Evolutionary conservation across 2,329 filamentous ascomycete genomes (phyloP).

Genomic region (Colletotrichum sp.): DNA sequence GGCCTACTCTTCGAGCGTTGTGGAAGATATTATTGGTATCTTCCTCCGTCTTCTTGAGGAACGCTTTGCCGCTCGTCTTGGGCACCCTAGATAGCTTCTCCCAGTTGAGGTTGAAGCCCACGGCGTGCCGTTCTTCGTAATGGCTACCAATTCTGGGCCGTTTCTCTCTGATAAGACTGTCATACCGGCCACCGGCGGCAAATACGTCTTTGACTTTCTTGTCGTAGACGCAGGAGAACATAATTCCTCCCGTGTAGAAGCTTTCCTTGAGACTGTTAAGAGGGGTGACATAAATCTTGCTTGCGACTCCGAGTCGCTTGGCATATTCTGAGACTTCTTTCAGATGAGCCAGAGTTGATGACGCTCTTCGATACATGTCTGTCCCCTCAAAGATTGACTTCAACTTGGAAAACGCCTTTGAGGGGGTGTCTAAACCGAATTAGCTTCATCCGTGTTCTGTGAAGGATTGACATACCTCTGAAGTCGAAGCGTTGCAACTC

Average conservation of each 20-base stretch:
- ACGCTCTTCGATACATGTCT: conserved; percentile 75
- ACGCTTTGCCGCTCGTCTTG: conserved; percentile 59
- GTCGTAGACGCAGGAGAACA: conserved; percentile 92
- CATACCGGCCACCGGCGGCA: conserved; percentile 92
- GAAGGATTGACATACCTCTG: conserved; percentile 57
- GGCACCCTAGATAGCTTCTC: conserved; percentile 77
- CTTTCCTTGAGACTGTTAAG: conserved; percentile 89
- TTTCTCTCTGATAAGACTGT: conserved; percentile 85
- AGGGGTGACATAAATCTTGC: conserved; percentile 84
- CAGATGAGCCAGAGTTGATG: conserved; percentile 79
- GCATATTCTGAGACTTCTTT: conserved; percentile 79
- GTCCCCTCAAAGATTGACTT: conserved; percentile 66
- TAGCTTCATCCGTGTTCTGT: background rate
- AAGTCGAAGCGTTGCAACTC: conserved; percentile 93
- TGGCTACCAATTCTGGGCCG: conserved; percentile 70
- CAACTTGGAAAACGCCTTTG: conserved; percentile 62
- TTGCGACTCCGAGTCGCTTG: conserved; percentile 74
- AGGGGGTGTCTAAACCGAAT: conserved; percentile 51
- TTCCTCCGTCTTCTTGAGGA: conserved; percentile 73
- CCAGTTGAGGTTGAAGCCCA: conserved; percentile 91
- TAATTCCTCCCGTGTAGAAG: conserved; percentile 83
- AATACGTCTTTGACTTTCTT: conserved; percentile 84
- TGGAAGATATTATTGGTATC: conserved; percentile 65
- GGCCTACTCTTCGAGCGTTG: conserved; percentile 5
- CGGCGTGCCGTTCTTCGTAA: conserved; percentile 75